phyloP scores from a whole-genome alignment of 2,329 filamentous ascomycete species.

The Fusarium sp. region DNA sequence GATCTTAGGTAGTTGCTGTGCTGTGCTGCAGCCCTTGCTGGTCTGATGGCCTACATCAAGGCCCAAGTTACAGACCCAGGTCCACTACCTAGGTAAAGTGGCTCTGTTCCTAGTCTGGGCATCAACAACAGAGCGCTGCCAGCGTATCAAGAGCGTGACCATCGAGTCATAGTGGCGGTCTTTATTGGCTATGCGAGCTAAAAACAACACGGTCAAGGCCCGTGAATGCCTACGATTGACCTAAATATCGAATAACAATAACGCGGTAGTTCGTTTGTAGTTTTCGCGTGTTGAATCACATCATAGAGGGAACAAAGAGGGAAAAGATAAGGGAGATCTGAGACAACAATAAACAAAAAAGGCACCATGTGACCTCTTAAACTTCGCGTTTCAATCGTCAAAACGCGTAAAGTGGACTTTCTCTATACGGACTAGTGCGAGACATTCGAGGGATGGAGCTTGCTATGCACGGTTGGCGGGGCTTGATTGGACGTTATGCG shows the following conservation, averaged over 20 bases:
- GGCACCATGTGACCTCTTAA: conserved; percentile 38
- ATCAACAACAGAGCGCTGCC: conserved; percentile 23
- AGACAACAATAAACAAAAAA: conserved; percentile 33
- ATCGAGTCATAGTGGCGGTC: conserved; percentile 21
- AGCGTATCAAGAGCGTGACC: conserved; percentile 31
- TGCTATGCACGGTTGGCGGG: conserved; percentile 35
- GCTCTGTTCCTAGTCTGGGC: conserved; percentile 13
- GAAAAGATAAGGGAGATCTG: background rate
- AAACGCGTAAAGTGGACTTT: conserved; percentile 43
- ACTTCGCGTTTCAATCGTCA: conserved; percentile 37
- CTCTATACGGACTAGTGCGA: conserved; percentile 30
- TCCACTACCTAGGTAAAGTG: conserved; percentile 15
- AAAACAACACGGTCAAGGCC: conserved; percentile 18
- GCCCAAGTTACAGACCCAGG: conserved; percentile 1
- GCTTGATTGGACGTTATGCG: conserved; percentile 41
- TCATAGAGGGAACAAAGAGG: conserved; percentile 3
- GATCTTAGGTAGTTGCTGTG: background rate
- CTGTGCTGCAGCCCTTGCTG: background rate
- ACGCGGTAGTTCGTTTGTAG: conserved; percentile 5
- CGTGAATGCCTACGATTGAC: background rate
- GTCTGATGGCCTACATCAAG: background rate
- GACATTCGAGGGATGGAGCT: conserved; percentile 38
- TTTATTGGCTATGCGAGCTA: conserved; percentile 17
- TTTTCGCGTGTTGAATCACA: conserved; percentile 13
- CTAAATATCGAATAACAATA: background rate